These are phyloP conservation scores for Chlamydomonas urium DNA, from an alignment of 139 green algal genomes.

Conservation along the genomic window DNA sequence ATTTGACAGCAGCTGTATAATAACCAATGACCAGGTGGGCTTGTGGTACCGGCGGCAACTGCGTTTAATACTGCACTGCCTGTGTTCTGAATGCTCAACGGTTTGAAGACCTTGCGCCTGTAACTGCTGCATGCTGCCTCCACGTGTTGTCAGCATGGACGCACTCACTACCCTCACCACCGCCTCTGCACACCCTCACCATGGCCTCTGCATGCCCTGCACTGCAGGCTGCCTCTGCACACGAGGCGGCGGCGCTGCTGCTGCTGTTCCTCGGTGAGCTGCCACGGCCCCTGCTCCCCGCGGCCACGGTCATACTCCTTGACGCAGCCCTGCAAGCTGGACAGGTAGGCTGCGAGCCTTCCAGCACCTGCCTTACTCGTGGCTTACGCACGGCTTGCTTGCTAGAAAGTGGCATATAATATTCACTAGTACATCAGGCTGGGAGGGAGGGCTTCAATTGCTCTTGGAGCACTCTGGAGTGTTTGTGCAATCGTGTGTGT, in stretches of 20 bases:
- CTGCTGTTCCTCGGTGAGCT: constrained; percentile 26
- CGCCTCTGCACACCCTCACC: neutral
- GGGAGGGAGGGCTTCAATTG: neutral
- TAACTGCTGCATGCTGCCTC: too few relatives aligned
- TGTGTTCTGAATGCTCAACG: too few relatives aligned
- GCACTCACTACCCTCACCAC: neutral
- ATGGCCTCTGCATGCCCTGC: neutral
- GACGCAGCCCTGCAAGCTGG: neutral
- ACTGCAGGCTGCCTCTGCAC: neutral
- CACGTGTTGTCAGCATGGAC: neutral
- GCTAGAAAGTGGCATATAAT: neutral
- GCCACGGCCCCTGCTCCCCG: constrained; percentile 15
- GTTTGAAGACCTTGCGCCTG: too few relatives aligned
- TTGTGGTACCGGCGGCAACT: too few relatives aligned
- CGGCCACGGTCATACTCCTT: neutral
- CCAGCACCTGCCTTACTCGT: neutral
- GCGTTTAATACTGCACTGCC: too few relatives aligned
- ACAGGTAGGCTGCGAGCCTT: neutral
- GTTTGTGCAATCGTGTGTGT: neutral
- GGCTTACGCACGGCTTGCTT: neutral
- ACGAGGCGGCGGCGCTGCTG: constrained; percentile 26
- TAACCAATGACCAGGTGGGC: too few relatives aligned
- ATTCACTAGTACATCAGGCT: neutral
- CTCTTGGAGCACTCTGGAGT: neutral
- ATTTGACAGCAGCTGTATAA: too few relatives aligned